Evolutionary conservation across 2,329 filamentous ascomycete genomes (phyloP), one percentile per base, ranked within the genome.

Genomic region (Alternaria novae-zelandiae): DNA sequence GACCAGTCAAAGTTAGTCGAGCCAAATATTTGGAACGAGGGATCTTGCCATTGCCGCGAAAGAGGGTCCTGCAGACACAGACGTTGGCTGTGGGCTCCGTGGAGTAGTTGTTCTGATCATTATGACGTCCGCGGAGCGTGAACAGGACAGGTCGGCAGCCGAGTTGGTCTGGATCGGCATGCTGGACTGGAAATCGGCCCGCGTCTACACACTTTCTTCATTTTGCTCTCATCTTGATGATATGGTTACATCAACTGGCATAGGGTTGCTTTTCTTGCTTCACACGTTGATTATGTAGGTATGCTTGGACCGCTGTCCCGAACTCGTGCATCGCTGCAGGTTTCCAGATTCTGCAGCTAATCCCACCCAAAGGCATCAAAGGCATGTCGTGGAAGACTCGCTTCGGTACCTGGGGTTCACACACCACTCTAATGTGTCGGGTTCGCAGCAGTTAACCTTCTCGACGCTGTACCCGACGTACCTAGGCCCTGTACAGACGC

Each of bases 111-210:
- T 57, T 23, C 17, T 46, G 4, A 36, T 36, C 41, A 57, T 12
- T 9, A 7, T 58, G 54, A 45, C 36, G 28, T 47, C 59, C 54
- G 54, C 59, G 59, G 47, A 53, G n/a, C 20, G 28, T 58, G 4
- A 58, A n/a, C 30, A 23, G 17, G 13, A 45, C 25, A 41, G 47
- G 20, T 53, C 11, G 49, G 10, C 46, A 25, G n/a, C 28, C 47
- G 41, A 41, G 47, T 21, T n/a, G 25, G 20, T 32, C 12, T 25
- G 28, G 26, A 21, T 36, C 41, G 30, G 20, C 25, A 43, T 36
- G 9, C 25, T 30, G n/a, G 36, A 30, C 6, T 17, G 21, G 43
- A 17, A 28, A 51, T 36, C 41, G 43, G 59, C 54, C 28, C 49
- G 49, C 30, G n/a, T 53, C 17, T n/a, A 20, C 30, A 20, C 23